A percentile compares a stretch with the other conserved stretches of the same genome.
Evolutionary conservation across 2,329 filamentous ascomycete species (phyloP).

Genomic region (Fusarium sp.): DNA sequence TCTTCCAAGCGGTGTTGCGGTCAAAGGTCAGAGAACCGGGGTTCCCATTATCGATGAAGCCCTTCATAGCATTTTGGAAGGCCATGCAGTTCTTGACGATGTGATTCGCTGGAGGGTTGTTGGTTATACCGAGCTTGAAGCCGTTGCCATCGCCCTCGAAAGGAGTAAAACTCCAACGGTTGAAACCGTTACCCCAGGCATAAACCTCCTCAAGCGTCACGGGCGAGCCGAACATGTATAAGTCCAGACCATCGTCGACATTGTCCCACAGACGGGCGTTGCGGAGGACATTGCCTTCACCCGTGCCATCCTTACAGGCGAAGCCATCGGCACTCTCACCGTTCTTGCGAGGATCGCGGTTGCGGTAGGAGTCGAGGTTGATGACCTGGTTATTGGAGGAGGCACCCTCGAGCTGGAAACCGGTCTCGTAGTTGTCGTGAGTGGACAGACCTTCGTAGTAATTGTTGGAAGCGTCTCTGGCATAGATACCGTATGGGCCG

Average conservation of each 20-base stretch:
- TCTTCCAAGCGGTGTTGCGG: constrained; percentile 60
- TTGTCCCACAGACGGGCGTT: constrained; percentile 62
- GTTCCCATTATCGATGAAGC: constrained; percentile 60
- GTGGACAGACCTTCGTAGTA: constrained; percentile 51
- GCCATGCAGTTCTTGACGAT: constrained; percentile 58
- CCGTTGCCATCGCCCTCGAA: constrained; percentile 61
- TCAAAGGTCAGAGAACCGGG: constrained; percentile 53
- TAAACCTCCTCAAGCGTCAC: constrained; percentile 58
- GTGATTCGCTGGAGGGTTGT: constrained; percentile 54
- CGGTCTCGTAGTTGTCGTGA: constrained; percentile 54
- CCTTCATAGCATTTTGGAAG: constrained; percentile 56
- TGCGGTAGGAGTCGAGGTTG: constrained; percentile 57
- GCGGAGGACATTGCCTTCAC: constrained; percentile 57
- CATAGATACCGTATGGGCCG: constrained; percentile 52
- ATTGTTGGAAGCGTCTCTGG: constrained; percentile 51
- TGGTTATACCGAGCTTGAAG: constrained; percentile 57
- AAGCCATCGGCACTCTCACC: constrained; percentile 63
- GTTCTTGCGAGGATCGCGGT: constrained; percentile 62
- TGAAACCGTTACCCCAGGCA: constrained; percentile 59
- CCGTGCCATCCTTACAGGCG: constrained; percentile 58
- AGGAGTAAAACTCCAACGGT: constrained; percentile 55
- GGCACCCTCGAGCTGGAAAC: constrained; percentile 51
- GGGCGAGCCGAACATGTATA: constrained; percentile 52
- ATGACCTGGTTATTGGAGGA: constrained; percentile 53
- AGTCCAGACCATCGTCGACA: constrained; percentile 58